Percentiles rank a stretch among this genome's conserved stretches.
These are phyloP conservation scores for Cyanidioschyzon merolae DNA, from an alignment of 23 red algal species.

Conservation along the genomic window DNA sequence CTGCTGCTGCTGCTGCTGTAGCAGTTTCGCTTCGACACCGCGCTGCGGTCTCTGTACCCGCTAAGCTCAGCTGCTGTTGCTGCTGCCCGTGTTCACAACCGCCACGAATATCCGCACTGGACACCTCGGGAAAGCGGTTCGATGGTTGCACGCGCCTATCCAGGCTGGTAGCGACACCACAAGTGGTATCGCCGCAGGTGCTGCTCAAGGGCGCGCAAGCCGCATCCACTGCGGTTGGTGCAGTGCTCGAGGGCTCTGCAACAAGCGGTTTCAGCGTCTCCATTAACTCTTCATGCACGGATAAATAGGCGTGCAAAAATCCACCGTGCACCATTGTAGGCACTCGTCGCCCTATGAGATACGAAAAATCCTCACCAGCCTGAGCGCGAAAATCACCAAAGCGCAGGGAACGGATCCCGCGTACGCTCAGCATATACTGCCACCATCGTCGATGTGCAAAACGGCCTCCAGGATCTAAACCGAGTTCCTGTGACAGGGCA, in stretches of 20 bases:
- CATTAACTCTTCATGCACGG: not conserved
- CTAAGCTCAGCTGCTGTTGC: not conserved
- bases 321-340: slow-evolving; percentile 1
- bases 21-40: not conserved
- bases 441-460: no score
- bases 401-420: not conserved
- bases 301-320: slow-evolving; percentile 7
- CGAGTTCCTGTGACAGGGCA: no score
- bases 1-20: not conserved
- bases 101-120: no score
- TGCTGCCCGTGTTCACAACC: not conserved
- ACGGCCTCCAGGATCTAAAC: no score
- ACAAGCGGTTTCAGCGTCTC: not conserved
- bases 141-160: no score
- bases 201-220: not conserved
- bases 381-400: not conserved
- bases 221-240: not conserved
- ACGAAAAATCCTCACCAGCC: not conserved
- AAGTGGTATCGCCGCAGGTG: not conserved
- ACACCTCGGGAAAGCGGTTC: no score
- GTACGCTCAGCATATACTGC: no score
- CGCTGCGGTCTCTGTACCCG: not conserved
- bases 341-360: not conserved
- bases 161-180: not conserved
- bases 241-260: not conserved